Evolutionary conservation across 2,329 filamentous ascomycete genomes (phyloP), one percentile per base, ranked within the genome.

Genomic region (Dactylellina haptotyla): DNA sequence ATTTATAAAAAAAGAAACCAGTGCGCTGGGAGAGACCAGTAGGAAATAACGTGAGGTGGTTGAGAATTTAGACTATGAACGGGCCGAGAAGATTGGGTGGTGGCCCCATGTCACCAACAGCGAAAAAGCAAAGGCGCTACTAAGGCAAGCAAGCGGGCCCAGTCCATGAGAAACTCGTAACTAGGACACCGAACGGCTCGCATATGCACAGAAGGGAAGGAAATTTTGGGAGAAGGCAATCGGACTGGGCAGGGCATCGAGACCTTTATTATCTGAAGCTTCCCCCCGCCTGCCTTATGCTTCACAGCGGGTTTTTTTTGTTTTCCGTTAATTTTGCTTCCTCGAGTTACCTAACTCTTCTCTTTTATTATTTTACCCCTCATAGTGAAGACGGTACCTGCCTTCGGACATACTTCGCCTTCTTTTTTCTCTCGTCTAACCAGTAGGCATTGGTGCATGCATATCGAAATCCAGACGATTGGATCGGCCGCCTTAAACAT

Each of bases 41-140:
- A 39, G 45, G 41, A 72, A 72, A 72, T 69, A 69, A 69, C 56
- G 56, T 67, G 56, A 69, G 64, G 54, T 14, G 45, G 54, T 26
- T 56, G 39, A 65, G 50, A 58, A 66, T 66, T 66, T 73, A 73
- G 69, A 73, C 69, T 66, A 73, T 45, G 61, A 66, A 73, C 69
- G 69, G 69, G 61, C 69, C 69, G 69, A 72, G 67, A 65, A 73
- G 61, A 73, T 73, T 73, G 69, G 66, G 69, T 73, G 67, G 67
- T 72, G 37, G 54, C 61, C 69, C 61, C 69, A 66, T 73, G 69
- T 73, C 69, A 62, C 69, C 39, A 48, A 48, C 14, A n/a, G 23
- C 20, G 34, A 73, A 73, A 73, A 73, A 73, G 69, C 69, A 73
- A 73, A 73, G 61, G 48, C 3, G 39, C 26, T 30, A 54, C 48